These are phyloP conservation scores for Vaccinium myrtillus DNA, from an alignment of 148 eudicot species.

Conservation along the genomic window DNA sequence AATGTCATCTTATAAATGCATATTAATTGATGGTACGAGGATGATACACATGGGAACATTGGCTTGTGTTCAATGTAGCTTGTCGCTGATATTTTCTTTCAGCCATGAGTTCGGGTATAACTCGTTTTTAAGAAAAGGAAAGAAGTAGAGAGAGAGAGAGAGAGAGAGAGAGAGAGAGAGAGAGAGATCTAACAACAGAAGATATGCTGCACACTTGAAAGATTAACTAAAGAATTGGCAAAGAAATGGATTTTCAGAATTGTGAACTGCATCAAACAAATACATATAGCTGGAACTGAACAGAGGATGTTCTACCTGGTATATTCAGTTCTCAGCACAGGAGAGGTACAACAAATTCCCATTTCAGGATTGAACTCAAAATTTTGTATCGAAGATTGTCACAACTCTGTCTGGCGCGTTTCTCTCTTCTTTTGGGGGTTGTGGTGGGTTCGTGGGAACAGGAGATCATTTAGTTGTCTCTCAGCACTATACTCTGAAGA, in stretches of 20 bases:
- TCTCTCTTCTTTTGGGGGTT: constrained; percentile 59
- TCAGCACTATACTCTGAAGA: constrained; percentile 94
- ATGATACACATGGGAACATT: background rate
- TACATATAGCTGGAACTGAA: constrained; percentile 8
- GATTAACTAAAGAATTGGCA: background rate
- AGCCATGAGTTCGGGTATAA: too few species aligned
- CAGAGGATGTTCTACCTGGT: constrained; percentile 13
- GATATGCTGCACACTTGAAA: background rate
- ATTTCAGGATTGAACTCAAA: background rate
- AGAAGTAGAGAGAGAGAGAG: too few species aligned
- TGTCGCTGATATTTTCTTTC: background rate
- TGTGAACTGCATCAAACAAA: constrained; percentile 4
- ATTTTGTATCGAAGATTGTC: background rate
- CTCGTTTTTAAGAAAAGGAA: too few species aligned
- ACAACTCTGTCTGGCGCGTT: constrained; percentile 57
- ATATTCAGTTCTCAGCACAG: constrained; percentile 16
- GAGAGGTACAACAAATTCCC: background rate
- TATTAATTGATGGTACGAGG: background rate
- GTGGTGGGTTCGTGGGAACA: constrained; percentile 76
- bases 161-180: too few species aligned
- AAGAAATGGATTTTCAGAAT: constrained; percentile 14
- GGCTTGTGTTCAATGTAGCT: background rate
- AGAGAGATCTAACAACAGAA: background rate
- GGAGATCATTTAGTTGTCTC: constrained; percentile 75
- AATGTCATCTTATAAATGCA: too few species aligned